Percentiles rank a stretch among this genome's conserved stretches.
Conservation (phyloP, 352 stramenopile species). For the Phytophthora syringae region DNA sequence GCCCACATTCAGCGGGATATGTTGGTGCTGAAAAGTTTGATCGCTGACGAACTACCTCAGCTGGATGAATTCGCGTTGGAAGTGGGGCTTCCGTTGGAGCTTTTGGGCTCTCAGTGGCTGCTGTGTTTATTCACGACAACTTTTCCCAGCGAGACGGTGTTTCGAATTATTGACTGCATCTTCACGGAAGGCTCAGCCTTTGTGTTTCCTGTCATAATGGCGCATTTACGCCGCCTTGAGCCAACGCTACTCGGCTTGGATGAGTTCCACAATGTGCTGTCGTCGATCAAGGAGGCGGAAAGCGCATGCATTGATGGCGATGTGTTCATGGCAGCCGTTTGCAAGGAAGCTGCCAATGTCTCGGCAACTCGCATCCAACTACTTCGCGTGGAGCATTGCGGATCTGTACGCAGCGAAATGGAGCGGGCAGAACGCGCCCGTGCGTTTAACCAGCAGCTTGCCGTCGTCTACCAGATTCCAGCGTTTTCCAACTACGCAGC, state of each 20-base stretch:
- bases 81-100: constrained; percentile 83
- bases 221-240: constrained; percentile 73
- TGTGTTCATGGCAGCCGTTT: constrained; percentile 57
- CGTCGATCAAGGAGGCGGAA: constrained; percentile 77
- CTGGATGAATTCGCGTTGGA: constrained; percentile 80
- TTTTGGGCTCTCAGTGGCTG: constrained; percentile 91
- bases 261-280: constrained; percentile 78
- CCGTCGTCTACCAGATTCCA: constrained; percentile 77
- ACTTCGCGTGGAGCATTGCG: constrained; percentile 61
- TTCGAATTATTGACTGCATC: constrained; percentile 90
- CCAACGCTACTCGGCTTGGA: constrained; percentile 49
- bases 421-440: constrained; percentile 65
- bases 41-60: constrained; percentile 77
- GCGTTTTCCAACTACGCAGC: constrained; percentile 76
- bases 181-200: constrained; percentile 84
- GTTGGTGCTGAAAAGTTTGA: constrained; percentile 88
- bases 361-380: constrained; percentile 40
- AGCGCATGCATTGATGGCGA: constrained; percentile 70
- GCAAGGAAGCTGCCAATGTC: constrained; percentile 53
- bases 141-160: constrained; percentile 86
- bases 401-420: constrained; percentile 73
- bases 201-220: constrained; percentile 86
- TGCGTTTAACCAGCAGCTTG: constrained; percentile 74
- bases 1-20: constrained; percentile 90
- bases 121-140: constrained; percentile 92